A percentile compares a stretch with the other conserved stretches of the same genome.
Conservation (phyloP, 2,329 filamentous ascomycete species). For the Exophiala spinifera region DNA sequence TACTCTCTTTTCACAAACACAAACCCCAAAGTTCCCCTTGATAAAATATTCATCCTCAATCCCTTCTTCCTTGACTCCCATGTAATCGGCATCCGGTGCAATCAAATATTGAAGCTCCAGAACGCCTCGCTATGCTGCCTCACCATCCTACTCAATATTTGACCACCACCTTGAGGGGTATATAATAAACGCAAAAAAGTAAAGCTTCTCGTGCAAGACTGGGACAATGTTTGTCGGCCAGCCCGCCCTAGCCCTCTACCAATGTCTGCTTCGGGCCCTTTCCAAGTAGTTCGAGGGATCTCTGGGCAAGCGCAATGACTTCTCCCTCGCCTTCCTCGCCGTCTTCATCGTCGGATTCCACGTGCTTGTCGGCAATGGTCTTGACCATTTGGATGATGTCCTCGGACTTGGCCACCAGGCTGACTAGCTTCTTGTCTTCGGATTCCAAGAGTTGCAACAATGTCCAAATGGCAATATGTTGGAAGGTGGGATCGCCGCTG, state of each 20-base stretch:
- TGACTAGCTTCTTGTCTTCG: conserved; percentile 84
- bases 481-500: conserved; percentile 93
- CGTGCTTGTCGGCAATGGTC: conserved; percentile 81
- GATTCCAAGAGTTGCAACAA: conserved; percentile 92
- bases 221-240: background rate
- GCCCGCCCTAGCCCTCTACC: conserved; percentile 65
- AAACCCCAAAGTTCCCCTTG: conserved; percentile 5
- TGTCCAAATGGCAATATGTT: conserved; percentile 99
- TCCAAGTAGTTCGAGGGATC: conserved; percentile 82
- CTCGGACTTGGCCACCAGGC: conserved; percentile 81
- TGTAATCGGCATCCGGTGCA: background rate
- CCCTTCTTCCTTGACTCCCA: background rate
- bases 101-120: background rate
- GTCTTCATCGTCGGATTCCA: conserved; percentile 81
- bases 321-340: conserved; percentile 90
- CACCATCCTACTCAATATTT: conserved; percentile 10
- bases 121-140: conserved; percentile 26
- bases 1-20: conserved; percentile 8
- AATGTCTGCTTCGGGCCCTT: conserved; percentile 72
- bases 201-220: background rate
- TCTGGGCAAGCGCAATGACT: conserved; percentile 83
- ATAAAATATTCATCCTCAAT: background rate
- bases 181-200: conserved; percentile 19
- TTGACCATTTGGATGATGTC: conserved; percentile 91
- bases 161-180: conserved; percentile 16